Base-by-base conservation (phyloP, 352 stramenopile species). In the Phytophthora chlamydospora region DNA sequence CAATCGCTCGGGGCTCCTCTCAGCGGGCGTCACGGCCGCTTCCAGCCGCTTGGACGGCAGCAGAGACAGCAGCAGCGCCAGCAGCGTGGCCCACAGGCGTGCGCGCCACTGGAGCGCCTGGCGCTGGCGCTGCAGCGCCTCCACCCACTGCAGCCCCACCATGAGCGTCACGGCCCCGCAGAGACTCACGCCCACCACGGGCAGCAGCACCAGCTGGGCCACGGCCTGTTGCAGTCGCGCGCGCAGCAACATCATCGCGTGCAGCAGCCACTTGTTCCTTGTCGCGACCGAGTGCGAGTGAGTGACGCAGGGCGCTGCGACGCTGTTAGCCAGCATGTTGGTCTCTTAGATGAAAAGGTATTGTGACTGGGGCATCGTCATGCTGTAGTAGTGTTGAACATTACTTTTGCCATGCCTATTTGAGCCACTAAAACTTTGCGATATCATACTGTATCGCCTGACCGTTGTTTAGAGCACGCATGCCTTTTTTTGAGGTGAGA, bases 181-280 rank as follows among this genome's bases (percentile, higher is more conserved):
- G 13, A 91, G 53, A 62, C 76, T 83, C 54, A 83, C 59, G 40
- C 76, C 85, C 35, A 91, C 83, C 48, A 90, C 66, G 0, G 83
- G 78, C 38, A 91, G 61, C 53, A 91, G 61, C 44, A 90, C 72
- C 39, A 89, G 62, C 39, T 84, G 78, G 35, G 73, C 67, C 36
- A 85, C 46, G 5, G 75, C 63, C 16, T 73, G 67, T 27, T 65
- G 62, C 7, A 89, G 58, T 13, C 50, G 50, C 56, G 53, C 47
- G 32, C 39, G 32, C 2, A 62, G 21, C 39, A 58, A 14, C 29
- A 39, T 29, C 48, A 62, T 70, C 14, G 3, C 33, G 14, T 55
- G 17, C 29, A 52, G 24, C 11, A 38, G 29, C 16, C 21, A 11
- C 55, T 51, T 66, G 57, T 55, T 43, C 27, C 52, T 68, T 6